These are phyloP conservation scores for Fusarium pseudoanthophilum DNA, from an alignment of 2,329 filamentous ascomycete genomes.

Conservation along the genomic window DNA sequence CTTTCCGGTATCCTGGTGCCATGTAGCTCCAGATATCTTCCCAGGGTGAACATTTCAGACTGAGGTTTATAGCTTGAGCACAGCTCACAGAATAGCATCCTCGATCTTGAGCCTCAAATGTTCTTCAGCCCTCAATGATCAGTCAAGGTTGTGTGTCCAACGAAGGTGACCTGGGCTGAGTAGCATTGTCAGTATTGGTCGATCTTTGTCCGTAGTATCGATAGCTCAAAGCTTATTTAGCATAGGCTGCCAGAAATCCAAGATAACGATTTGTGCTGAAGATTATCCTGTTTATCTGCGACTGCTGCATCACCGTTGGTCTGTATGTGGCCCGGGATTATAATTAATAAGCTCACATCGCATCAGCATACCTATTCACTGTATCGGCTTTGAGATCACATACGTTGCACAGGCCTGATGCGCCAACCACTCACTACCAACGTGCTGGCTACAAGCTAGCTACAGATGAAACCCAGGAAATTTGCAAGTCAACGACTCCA, in stretches of 20 bases:
- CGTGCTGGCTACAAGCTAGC: not conserved
- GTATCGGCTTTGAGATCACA: not conserved
- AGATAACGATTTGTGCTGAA: not conserved
- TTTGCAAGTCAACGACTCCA: not conserved
- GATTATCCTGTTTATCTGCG: not conserved
- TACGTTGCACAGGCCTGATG: not conserved
- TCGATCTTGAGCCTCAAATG: not conserved
- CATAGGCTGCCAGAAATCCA: not conserved
- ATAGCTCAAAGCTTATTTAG: slow-evolving; percentile 18
- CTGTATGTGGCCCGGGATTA: not conserved
- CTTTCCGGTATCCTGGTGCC: not conserved
- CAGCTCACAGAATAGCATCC: not conserved
- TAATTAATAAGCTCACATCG: not conserved
- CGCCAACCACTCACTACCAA: not conserved
- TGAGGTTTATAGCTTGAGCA: not conserved
- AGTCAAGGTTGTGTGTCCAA: not conserved
- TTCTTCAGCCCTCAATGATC: not conserved
- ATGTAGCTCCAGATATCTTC: not conserved
- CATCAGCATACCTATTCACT: not conserved
- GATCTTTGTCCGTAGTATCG: not conserved
- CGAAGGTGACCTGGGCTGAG: not conserved
- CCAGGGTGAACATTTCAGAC: not conserved
- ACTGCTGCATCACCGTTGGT: not conserved
- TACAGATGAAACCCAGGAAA: not conserved
- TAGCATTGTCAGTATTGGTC: not conserved